phyloP scores from a whole-genome alignment of 2,329 filamentous ascomycete species.

The Alternaria gaisen region DNA sequence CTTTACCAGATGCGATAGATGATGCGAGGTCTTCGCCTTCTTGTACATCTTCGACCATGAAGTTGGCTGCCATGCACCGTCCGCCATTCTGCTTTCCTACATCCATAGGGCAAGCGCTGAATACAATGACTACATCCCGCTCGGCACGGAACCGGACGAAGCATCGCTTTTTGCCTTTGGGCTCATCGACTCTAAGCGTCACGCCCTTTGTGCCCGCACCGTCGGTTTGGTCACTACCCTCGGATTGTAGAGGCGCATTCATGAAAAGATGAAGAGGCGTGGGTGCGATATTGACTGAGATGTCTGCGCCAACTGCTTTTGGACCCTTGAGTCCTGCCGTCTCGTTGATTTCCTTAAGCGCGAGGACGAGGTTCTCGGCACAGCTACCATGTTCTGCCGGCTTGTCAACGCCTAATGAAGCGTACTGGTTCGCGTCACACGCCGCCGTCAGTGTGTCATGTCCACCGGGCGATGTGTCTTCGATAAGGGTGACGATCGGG shows the following conservation, averaged over 20 bases:
- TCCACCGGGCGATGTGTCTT: constrained; percentile 55
- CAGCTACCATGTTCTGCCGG: constrained; percentile 59
- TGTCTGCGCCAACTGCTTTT: constrained; percentile 57
- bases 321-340: constrained; percentile 57
- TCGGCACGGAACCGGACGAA: constrained; percentile 49
- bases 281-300: constrained; percentile 59
- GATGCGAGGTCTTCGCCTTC: constrained; percentile 35
- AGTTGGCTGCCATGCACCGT: constrained; percentile 51
- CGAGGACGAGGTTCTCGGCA: constrained; percentile 60
- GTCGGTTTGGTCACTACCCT: constrained; percentile 17
- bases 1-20: constrained; percentile 25
- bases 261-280: constrained; percentile 58
- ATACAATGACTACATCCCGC: constrained; percentile 48
- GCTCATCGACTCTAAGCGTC: constrained; percentile 40
- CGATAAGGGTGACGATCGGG: constrained; percentile 57
- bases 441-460: constrained; percentile 60
- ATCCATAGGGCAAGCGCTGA: constrained; percentile 52
- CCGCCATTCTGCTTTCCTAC: constrained; percentile 49
- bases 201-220: constrained; percentile 43
- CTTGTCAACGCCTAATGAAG: constrained; percentile 53
- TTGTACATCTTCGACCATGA: constrained; percentile 47
- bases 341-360: constrained; percentile 59
- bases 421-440: constrained; percentile 57
- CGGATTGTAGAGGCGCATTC: constrained; percentile 41
- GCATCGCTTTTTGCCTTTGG: constrained; percentile 46